Base-by-base conservation (phyloP, 306 rosid genomes). In the Cajanus cajan region DNA sequence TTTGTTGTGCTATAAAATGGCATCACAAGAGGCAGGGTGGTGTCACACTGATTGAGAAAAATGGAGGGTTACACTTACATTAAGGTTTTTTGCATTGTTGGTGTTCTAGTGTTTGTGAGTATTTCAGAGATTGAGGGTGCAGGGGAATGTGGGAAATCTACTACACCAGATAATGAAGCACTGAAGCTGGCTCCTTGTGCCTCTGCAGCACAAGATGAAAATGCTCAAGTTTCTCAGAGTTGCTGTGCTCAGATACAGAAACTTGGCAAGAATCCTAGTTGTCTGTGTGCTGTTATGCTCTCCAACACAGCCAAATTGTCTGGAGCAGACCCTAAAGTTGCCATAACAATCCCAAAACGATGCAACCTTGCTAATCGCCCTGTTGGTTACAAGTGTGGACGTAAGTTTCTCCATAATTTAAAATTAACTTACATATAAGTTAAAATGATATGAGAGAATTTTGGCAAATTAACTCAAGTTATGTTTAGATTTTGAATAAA, bases 281-380 rank as follows among this genome's bases (percentile, higher is more conserved):
- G 89, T 44, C 85, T 87, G 36, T 87, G 91, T 34, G 86, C 89
- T 28, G 76, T 86, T 18, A 9, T 90, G 83, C 91, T 87, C 76
- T 87, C 94, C 34, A 6, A 84, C 62, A 80, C 82, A 0, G 89
- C 89, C 77, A 84, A 82, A 52, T n/a, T 15, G 71, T 52, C 86
- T 19, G 89, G 90, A 0, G 67, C 79, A 9, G 67, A 86, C 43
- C 82, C 84, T 39, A 54, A 80, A 39, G 0, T 86, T 40, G 86
- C 89, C 59, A 24, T 86, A 18, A 84, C 87, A 82, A 88, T 90
- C 68, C 90, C 94, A 63, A 87, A 84, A 57, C 89, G 86, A 39
- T 90, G 91, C 90, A 84, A 86, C 85, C 18, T 90, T 2, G 81
- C 81, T 14, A 67, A 84, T 72, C 90, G 90, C 78, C 93, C 91